Base-by-base conservation (phyloP, 768 basidiomycete genomes). In the Tulasnella sp. region DNA sequence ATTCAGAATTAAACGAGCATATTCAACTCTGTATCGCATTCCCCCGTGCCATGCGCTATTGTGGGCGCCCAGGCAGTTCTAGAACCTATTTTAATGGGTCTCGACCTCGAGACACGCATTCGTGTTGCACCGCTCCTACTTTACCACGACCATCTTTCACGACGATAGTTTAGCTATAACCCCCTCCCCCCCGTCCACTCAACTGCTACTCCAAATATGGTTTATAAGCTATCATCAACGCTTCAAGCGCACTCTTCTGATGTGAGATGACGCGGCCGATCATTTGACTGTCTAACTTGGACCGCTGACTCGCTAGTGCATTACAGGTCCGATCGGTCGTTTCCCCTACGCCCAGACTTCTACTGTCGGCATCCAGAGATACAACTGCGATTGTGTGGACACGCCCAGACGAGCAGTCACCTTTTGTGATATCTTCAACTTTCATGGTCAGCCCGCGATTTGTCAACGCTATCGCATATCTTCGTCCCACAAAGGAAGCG, bases 361-460 rank as follows among this genome's bases (percentile, higher is more conserved):
- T 97, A 63, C 76, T 98, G 62, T 96, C 92, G 21, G 87, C 86
- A 61, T 96, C 93, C 48, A 82, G 93, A 68, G 93, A 97, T 76
- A 76, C 87, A 15, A 89, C 91, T 43, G 87, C 91, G 64, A 89
- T 93, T 68, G 76, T 83, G 29, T 98, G 93, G 94, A 74, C 77
- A 57, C 78, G 80, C 68, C 65, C 75, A 41, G 70, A 78, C 44
- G 64, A 74, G 59, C 69, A 73, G 44, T 70, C 74, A 27, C 66
- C 74, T 7, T 89, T 90, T 68, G 68, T 72, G 4, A 78, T 78
- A n/a, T 71, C 74, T 41, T 72, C 75, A 25, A 74, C 80, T 49
- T 73, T 83, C 60, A 77, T 72, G 69, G 80, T 83, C 54, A 85
- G 88, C 65, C 72, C 84, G 63, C 80, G 83, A 64, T 90, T 79